phyloP scores from a whole-genome alignment of 352 stramenopile genomes.

The Pythium periplocum region DNA sequence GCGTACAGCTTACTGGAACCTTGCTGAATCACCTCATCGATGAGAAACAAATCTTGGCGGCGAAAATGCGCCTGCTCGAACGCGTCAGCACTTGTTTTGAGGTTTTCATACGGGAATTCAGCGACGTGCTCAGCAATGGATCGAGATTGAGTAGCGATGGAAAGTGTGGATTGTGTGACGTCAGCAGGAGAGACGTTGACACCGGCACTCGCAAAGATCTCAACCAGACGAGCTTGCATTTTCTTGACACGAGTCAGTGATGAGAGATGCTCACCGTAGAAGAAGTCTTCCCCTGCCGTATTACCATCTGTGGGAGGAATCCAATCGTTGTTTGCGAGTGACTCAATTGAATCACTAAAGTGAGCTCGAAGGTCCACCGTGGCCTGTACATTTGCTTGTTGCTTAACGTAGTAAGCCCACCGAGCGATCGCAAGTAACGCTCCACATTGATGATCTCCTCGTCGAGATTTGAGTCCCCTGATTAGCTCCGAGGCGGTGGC shows the following conservation, averaged over 20 bases:
- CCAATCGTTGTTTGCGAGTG: slow-evolving; percentile 48
- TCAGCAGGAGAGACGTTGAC: slow-evolving; percentile 15
- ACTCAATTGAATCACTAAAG: slow-evolving; percentile 21
- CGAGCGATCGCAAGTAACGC: slow-evolving; percentile 40
- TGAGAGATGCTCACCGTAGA: slow-evolving; percentile 51
- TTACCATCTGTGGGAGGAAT: slow-evolving; percentile 1
- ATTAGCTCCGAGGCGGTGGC: slow-evolving; percentile 19
- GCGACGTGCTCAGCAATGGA: slow-evolving; percentile 58
- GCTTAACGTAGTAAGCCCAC: slow-evolving; percentile 44
- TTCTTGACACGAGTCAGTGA: slow-evolving; percentile 39
- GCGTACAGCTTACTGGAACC: slow-evolving; percentile 43
- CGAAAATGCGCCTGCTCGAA: slow-evolving; percentile 75
- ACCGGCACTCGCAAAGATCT: slow-evolving; percentile 35
- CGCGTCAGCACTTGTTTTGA: slow-evolving; percentile 23
- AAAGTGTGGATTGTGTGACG: not conserved
- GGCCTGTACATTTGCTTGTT: too few relatives aligned
- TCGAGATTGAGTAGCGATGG: slow-evolving; percentile 30
- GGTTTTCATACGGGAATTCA: slow-evolving; percentile 40
- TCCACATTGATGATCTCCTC: slow-evolving; percentile 58
- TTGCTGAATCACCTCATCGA: slow-evolving; percentile 66
- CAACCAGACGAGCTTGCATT: slow-evolving; percentile 51
- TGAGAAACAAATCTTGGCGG: slow-evolving; percentile 74
- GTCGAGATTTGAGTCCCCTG: slow-evolving; percentile 26
- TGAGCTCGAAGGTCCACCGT: slow-evolving; percentile 15
- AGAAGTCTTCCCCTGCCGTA: slow-evolving; percentile 2